Percentiles rank a stretch among this genome's conserved stretches.
Evolutionary conservation across 2,329 filamentous ascomycete species (phyloP).

Genomic region (Fusarium chlamydosporum): DNA sequence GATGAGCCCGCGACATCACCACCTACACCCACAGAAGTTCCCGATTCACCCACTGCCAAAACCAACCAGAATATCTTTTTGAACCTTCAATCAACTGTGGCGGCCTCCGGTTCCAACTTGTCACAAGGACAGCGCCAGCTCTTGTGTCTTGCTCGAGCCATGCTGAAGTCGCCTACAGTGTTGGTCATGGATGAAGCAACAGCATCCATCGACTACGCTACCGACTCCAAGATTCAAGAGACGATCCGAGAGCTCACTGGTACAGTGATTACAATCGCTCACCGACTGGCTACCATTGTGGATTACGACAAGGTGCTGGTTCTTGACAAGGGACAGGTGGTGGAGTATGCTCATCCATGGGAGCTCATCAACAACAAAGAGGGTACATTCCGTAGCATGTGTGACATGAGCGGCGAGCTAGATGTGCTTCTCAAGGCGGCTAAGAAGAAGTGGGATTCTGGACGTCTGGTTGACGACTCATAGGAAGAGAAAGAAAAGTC

Average conservation of each 20-base stretch:
- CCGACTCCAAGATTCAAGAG: slow-evolving; percentile 95
- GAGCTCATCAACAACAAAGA: slow-evolving; percentile 80
- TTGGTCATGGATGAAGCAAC: slow-evolving; percentile 99
- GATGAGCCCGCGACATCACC: slow-evolving; percentile 61
- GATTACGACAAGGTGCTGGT: slow-evolving; percentile 99
- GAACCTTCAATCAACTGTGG: slow-evolving; percentile 84
- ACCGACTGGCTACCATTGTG: slow-evolving; percentile 94
- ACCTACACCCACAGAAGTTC: slow-evolving; percentile 48
- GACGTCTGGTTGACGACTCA: slow-evolving; percentile 55
- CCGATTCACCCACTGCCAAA: slow-evolving; percentile 56
- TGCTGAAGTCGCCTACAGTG: slow-evolving; percentile 91
- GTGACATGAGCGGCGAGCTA: slow-evolving; percentile 73
- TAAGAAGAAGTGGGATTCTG: slow-evolving; percentile 66
- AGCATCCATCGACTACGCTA: slow-evolving; percentile 96
- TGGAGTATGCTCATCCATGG: slow-evolving; percentile 93
- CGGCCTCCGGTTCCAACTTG: slow-evolving; percentile 92
- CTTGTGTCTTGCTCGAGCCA: slow-evolving; percentile 89
- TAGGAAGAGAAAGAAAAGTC: slow-evolving; percentile 38
- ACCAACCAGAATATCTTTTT: slow-evolving; percentile 97
- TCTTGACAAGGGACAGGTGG: slow-evolving; percentile 86
- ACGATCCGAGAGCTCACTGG: slow-evolving; percentile 94
- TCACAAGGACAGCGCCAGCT: slow-evolving; percentile 97
- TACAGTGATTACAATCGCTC: slow-evolving; percentile 96
- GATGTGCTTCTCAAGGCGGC: slow-evolving; percentile 66
- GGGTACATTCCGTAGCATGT: slow-evolving; percentile 75